A percentile compares a stretch with the other conserved stretches of the same genome.
These are phyloP conservation scores for Hygrophorus russula DNA, from an alignment of 768 basidiomycete species.

Conservation along the genomic window DNA sequence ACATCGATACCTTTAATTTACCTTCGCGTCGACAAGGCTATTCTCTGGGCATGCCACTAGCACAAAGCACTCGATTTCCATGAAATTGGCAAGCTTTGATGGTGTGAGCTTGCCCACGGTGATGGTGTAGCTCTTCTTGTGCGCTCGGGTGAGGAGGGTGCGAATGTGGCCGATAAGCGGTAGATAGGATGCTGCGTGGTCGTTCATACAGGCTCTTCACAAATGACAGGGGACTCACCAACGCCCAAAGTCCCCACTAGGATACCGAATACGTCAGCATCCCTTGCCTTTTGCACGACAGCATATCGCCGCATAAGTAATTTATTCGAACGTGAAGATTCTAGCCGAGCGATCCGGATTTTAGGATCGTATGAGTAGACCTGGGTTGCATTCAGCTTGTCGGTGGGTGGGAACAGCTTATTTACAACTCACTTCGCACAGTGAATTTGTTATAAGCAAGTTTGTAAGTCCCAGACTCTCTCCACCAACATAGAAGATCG, in stretches of 20 bases:
- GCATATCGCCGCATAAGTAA: slow-evolving; percentile 88
- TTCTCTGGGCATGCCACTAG: slow-evolving; percentile 94
- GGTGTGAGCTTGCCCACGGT: slow-evolving; percentile 94
- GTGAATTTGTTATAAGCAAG: slow-evolving; percentile 72
- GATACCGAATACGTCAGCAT: slow-evolving; percentile 91
- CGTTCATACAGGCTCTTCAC: not conserved
- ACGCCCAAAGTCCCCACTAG: slow-evolving; percentile 92
- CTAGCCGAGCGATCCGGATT: slow-evolving; percentile 32
- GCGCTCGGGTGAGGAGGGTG: slow-evolving; percentile 44
- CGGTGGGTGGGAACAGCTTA: not conserved
- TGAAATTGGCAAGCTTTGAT: slow-evolving; percentile 89
- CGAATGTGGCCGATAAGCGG: slow-evolving; percentile 81
- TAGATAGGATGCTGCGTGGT: slow-evolving; percentile 60
- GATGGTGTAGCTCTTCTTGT: slow-evolving; percentile 91
- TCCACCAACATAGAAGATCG: slow-evolving; percentile 54
- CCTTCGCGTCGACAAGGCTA: slow-evolving; percentile 67
- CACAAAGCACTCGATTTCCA: slow-evolving; percentile 93
- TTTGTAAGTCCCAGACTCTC: slow-evolving; percentile 79
- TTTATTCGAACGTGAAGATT: slow-evolving; percentile 64
- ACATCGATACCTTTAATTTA: slow-evolving; percentile 12
- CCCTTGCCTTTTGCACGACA: slow-evolving; percentile 74
- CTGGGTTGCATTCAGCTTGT: slow-evolving; percentile 22
- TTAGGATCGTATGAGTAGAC: slow-evolving; percentile 69
- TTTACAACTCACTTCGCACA: slow-evolving; percentile 37
- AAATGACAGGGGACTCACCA: slow-evolving; percentile 31